Conservation (phyloP, 495 filamentous ascomycete species). For the Podospora pseudopauciseta region DNA sequence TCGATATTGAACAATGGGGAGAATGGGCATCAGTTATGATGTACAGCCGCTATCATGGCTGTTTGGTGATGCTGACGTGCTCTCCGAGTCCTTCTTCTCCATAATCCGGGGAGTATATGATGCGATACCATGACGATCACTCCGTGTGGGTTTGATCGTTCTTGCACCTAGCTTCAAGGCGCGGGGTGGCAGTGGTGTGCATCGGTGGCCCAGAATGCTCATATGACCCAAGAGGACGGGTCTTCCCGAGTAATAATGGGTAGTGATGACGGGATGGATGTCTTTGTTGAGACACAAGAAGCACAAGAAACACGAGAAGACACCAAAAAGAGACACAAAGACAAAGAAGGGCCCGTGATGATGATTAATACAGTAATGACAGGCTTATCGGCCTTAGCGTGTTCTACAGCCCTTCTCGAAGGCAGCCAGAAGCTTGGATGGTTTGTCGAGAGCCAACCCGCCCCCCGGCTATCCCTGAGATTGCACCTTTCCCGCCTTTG, state of each 20-base stretch:
- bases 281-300: not conserved
- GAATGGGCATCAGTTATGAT: no score
- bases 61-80: no score
- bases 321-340: not conserved
- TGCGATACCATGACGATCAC: slow-evolving; percentile 7
- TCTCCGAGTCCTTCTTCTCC: no score
- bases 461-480: slow-evolving; percentile 25
- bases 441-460: slow-evolving; percentile 15
- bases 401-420: slow-evolving; percentile 40
- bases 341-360: not conserved
- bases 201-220: not conserved
- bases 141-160: slow-evolving; percentile 10
- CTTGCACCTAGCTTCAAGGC: not conserved
- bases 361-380: not conserved
- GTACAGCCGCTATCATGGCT: no score
- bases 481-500: slow-evolving; percentile 31
- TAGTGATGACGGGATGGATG: not conserved
- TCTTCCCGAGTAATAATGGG: not conserved
- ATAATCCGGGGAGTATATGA: not conserved
- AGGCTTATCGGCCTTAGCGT: slow-evolving; percentile 16
- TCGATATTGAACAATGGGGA: not conserved
- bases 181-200: not conserved
- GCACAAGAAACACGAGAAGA: no score
- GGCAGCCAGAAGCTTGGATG: slow-evolving; percentile 29
- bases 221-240: slow-evolving; percentile 1